Evolutionary conservation across 2,329 filamentous ascomycete genomes (phyloP), one percentile per base, ranked within the genome.

Genomic region (Teratosphaeria nubilosa): DNA sequence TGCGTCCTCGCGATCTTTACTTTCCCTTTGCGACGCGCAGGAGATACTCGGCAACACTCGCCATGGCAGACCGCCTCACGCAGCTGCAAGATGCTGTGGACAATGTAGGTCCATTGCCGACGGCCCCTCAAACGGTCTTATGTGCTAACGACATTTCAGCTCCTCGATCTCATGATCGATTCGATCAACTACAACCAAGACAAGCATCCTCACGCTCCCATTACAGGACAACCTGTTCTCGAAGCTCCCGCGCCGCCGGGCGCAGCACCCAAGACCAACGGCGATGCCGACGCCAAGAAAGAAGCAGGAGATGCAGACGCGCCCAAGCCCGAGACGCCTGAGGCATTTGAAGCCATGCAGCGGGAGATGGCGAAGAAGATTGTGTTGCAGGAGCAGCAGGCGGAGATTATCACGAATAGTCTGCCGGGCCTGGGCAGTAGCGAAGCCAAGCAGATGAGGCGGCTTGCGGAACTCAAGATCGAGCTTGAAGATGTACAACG

Each of bases 81-180:
- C 89, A 94, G 72, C 79, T 94, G 59, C 90, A 95, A 74, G 88
- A 94, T 76, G 86, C 88, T 73, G 83, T 92, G 60, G 89, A 94
- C 69, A 85, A 91, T 80, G 88, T 89, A 76, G 34, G 73, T 53
- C 14, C 14, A 7, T 16, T 20, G 10, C 22, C 41, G 14, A n/a
- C 16, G 41, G 14, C 34, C 53, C 31, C 11, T 30, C 45, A 45
- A n/a, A 34, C 16, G 27, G 32, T 32, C 7, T 13, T 34, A 10
- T 53, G 9, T 27, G 16, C 5, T 41, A 30, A 51, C 45, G n/a
- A 13, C 30, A 58, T 57, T 7, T 16, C 61, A 79, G 75, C 74
- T 79, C 41, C 70, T 77, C 22, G 74, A 75, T 48, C 76, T 78
- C 67, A 78, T 80, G 76, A 75, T 75, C 66, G 68, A 74, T 41